Conservation (phyloP, 2,329 filamentous ascomycete genomes). For the Colletotrichum nymphaeae region DNA sequence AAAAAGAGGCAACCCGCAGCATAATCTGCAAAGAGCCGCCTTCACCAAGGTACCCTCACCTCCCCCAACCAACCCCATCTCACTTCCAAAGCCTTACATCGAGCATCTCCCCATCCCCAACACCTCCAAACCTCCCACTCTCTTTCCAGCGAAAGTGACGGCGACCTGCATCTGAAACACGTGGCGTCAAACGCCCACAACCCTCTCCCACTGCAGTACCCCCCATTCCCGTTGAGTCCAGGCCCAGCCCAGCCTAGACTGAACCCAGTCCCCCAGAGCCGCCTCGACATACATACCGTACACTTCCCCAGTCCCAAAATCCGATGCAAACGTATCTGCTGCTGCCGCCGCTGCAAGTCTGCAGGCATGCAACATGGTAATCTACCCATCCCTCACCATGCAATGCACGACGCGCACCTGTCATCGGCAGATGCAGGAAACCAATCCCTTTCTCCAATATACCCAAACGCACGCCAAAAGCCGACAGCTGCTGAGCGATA, state of each 20-base stretch:
- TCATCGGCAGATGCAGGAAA: neutral
- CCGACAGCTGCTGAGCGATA: neutral
- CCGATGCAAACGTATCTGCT: too few relatives aligned
- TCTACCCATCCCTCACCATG: neutral
- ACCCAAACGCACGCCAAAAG: neutral
- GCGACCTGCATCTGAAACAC: conserved; percentile 23
- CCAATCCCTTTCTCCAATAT: neutral
- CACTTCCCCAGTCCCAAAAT: too few relatives aligned
- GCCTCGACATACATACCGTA: neutral
- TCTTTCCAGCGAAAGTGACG: neutral
- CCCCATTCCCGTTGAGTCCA: neutral
- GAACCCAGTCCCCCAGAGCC: neutral
- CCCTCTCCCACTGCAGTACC: neutral
- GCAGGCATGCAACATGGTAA: neutral
- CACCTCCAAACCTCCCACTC: neutral
- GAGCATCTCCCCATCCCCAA: neutral
- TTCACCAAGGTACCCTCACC: neutral
- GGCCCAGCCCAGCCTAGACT: neutral
- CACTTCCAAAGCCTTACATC: neutral
- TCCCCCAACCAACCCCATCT: neutral
- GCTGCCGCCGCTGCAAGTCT: too few relatives aligned
- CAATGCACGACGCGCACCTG: neutral
- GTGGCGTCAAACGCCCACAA: conserved; percentile 4
- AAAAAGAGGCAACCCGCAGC: too few relatives aligned
- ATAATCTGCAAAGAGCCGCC: too few relatives aligned